Percentiles rank a stretch among this genome's conserved stretches.
Conservation (phyloP, 73 alveolate species). For the Paraurostyla sp. region DNA sequence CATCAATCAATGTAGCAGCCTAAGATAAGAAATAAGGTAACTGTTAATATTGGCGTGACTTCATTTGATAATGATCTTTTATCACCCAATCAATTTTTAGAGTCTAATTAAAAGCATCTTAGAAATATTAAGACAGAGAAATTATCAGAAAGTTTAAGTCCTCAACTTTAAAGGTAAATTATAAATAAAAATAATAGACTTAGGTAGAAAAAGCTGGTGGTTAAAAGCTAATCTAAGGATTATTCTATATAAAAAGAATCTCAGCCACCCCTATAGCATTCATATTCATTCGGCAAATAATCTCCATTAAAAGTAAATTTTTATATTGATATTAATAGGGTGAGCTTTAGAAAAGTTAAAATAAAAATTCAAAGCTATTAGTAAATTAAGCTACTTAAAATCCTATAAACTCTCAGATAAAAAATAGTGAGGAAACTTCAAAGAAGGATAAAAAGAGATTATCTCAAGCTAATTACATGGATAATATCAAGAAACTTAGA, state of each 20-base stretch:
- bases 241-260: background rate
- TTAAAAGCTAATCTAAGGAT: background rate
- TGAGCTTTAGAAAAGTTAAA: background rate
- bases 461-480: slow-evolving; percentile 1
- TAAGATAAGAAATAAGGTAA: no score
- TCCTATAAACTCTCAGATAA: background rate
- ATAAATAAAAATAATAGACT: background rate
- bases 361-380: background rate
- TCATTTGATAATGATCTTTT: background rate
- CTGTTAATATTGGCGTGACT: no score
- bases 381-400: background rate
- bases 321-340: background rate
- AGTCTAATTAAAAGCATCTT: background rate
- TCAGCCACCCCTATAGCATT: background rate
- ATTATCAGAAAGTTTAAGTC: background rate
- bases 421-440: background rate
- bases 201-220: background rate
- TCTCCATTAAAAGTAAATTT: background rate
- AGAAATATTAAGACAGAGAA: no score
- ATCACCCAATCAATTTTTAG: background rate
- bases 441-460: background rate
- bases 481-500: background rate
- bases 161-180: background rate
- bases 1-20: background rate
- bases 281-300: background rate